phyloP scores from a whole-genome alignment of 192 early-diverging fungal genomes.

The Coemansia sp. region DNA sequence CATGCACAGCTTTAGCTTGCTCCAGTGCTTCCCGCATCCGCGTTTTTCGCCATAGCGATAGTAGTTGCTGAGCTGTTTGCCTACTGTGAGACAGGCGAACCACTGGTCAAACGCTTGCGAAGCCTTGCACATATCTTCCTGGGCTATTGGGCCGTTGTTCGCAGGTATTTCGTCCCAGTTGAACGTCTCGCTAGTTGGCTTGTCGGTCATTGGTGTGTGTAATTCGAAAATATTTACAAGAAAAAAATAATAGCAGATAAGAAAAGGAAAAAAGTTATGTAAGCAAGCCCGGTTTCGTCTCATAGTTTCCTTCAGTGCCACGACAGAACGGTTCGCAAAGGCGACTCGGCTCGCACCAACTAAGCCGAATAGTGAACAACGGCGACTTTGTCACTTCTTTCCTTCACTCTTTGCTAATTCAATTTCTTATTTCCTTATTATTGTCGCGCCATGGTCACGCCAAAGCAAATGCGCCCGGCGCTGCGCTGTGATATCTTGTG shows the following conservation, averaged over 20 bases:
- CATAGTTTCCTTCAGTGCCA: too few relatives aligned
- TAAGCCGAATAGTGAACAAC: background rate
- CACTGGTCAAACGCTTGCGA: constrained; percentile 53
- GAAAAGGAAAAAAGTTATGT: background rate
- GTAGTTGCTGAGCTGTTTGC: constrained; percentile 54
- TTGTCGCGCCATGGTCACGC: constrained; percentile 30
- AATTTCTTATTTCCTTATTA: background rate
- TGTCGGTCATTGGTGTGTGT: background rate
- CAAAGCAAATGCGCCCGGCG: constrained; percentile 49
- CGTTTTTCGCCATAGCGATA: constrained; percentile 52
- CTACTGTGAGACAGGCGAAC: constrained; percentile 49
- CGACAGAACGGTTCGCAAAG: background rate
- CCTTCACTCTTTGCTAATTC: background rate
- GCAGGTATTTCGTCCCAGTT: background rate
- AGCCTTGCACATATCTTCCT: constrained; percentile 40
- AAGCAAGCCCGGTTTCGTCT: background rate
- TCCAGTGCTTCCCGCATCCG: constrained; percentile 47
- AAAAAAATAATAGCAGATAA: background rate
- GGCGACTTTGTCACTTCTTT: background rate
- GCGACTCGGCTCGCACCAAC: constrained; percentile 8
- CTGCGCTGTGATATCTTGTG: constrained; percentile 55
- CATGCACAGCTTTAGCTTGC: constrained; percentile 47
- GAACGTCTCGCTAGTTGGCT: background rate
- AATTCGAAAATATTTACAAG: background rate
- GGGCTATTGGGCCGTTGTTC: background rate